Evolutionary conservation across 306 rosid genomes (phyloP), one percentile per base, ranked within the genome.

Genomic region (Vigna radiata): DNA sequence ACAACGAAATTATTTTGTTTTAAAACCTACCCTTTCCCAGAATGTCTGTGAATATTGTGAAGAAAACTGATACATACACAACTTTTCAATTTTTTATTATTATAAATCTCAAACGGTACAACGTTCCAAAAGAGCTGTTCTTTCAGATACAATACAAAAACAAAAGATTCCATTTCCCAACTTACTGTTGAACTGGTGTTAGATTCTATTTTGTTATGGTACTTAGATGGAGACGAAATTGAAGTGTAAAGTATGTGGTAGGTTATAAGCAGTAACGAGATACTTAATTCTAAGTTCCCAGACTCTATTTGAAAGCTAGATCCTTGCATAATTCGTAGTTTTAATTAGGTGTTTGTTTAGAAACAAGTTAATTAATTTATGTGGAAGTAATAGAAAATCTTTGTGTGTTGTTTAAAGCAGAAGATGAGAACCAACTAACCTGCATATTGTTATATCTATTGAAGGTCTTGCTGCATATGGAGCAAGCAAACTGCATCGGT

Each of bases 381-480:
- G 25, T 50, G 21, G 8, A 63, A 63, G 54, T 67, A 69, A 27
- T 31, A 44, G 68, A 68, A 68, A 67, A 18, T 27, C n/a, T 13
- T 12, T 23, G 17, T 8, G n/a, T 27, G 46, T 41, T 10, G 37
- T 16, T 1, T 11, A 12, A 18, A 37, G 29, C 6, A 66, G 12
- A 74, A 70, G 18, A 59, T 72, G 72, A 58, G 48, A 66, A 70
- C 0, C 4, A 39, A 61, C 96, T 86, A 31, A 92, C 98, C 98
- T 94, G 98, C 98, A 94, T 91, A 85, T 94, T 94, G 70, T 94
- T 94, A 88, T 90, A 91, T 81, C 97, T 87, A 84, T 91, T 94
- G 92, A 94, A 94, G 73, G 96, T 91, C 79, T 91, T 94, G 87
- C 67, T 84, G 85, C 98, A 94, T 18, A 94, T 91, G 71, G 96